Base-by-base conservation (phyloP, 164 flowering plant genomes). In the Macadamia tetraphylla region DNA sequence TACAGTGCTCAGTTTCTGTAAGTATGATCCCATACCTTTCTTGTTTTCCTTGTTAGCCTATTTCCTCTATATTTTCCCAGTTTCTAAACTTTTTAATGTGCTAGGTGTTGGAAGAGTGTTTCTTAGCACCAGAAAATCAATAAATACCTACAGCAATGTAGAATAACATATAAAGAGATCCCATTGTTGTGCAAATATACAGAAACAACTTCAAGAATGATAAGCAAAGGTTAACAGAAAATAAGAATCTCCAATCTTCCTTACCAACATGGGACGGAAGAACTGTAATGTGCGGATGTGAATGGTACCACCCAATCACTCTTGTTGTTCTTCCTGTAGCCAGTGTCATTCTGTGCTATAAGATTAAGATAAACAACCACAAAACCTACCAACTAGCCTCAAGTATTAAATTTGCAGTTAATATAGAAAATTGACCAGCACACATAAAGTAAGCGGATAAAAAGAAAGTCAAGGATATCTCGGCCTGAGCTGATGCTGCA, bases 221-320 rank as follows among this genome's bases (percentile, higher is more conserved):
- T 58, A 6, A 10, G 29, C 9, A 4, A 30, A 60, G 32, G 18
- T 31, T 42, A 61, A 0, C n/a, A 18, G n/a, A 69, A 63, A 42
- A 53, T 18, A 40, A 42, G 35, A 62, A 13, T 40, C 48, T 18
- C 40, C 58, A 63, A 32, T 18, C 56, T n/a, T 49, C 62, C 98
- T 75, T 78, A 88, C 99, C 98, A 66, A 92, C 97, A 84, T 92
- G 97, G 23, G 99, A 95, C 58, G 98, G 98, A 67, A 92, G 88
- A 69, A 95, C 96, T 18, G 99, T 95, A 68, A 95, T 95, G 73
- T 92, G 96, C 48, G 99, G 99, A 77, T 92, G 98, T 31, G 98
- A 95, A 81, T 92, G 98, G 79, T 95, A 95, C 98, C 99, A 95
- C 23, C 99, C 99, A 77, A 95, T 95, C 63, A 95, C 97, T 73